Conservation (phyloP, 1,284 basidiomycete species). For the Gymnopus androsaceus region DNA sequence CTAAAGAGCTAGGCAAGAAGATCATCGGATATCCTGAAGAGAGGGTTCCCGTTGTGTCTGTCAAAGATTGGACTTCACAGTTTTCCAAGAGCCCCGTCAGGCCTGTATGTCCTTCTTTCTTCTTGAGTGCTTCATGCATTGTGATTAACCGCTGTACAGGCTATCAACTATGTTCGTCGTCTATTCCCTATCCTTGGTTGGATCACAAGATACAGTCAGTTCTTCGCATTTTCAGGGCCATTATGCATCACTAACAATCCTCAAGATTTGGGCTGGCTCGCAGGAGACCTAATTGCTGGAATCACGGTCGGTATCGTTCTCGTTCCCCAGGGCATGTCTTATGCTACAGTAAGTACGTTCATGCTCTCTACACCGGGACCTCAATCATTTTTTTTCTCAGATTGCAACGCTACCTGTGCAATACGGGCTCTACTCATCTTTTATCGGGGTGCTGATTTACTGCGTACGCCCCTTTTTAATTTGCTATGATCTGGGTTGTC, state of each 20-base stretch:
- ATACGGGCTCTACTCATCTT: constrained; percentile 95
- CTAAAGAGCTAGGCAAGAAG: constrained; percentile 56
- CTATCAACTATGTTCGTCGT: constrained; percentile 59
- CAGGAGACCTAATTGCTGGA: constrained; percentile 85
- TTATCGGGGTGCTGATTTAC: constrained; percentile 84
- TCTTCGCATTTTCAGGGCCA: constrained; percentile 12
- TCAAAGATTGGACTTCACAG: constrained; percentile 52
- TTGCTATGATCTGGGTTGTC: constrained; percentile 14
- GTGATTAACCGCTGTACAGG: constrained; percentile 36
- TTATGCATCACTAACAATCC: constrained; percentile 9
- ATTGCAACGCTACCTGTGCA: constrained; percentile 85
- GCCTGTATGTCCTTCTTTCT: constrained; percentile 40
- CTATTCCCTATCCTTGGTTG: constrained; percentile 85
- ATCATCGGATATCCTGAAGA: constrained; percentile 64
- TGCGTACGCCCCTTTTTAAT: constrained; percentile 51
- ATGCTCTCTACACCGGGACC: background rate
- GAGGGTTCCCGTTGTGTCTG: constrained; percentile 55
- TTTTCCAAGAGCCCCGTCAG: constrained; percentile 39
- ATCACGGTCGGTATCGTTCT: constrained; percentile 91
- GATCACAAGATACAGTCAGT: constrained; percentile 82
- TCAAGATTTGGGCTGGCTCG: constrained; percentile 70
- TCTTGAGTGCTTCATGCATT: no score
- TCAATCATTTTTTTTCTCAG: constrained; percentile 37
- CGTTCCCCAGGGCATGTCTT: constrained; percentile 88
- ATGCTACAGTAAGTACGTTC: constrained; percentile 55